These are phyloP conservation scores for Penicillium oxalicum DNA, from an alignment of 2,329 filamentous ascomycete species.

Conservation along the genomic window DNA sequence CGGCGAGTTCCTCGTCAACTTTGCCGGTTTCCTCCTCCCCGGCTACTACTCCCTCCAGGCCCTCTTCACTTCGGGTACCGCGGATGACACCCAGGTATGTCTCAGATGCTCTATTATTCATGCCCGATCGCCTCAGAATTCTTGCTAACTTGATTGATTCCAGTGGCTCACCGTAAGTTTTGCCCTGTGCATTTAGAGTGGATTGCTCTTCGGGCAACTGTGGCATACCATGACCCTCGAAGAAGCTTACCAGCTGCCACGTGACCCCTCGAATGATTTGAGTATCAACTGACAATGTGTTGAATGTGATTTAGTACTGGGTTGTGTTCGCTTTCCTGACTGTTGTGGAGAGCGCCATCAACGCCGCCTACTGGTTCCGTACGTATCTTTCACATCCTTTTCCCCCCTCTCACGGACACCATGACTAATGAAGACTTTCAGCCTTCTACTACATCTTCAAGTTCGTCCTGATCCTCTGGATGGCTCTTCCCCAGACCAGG, in stretches of 20 bases:
- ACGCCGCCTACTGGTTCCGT: slow-evolving; percentile 65
- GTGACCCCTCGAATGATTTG: slow-evolving; percentile 16
- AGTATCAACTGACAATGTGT: background rate
- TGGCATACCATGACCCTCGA: slow-evolving; percentile 7
- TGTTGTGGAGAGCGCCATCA: slow-evolving; percentile 61
- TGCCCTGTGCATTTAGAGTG: slow-evolving; percentile 10
- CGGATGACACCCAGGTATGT: slow-evolving; percentile 60
- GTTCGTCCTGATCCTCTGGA: slow-evolving; percentile 95
- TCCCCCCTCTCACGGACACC: too few relatives aligned
- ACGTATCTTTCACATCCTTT: slow-evolving; percentile 22
- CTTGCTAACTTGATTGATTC: slow-evolving; percentile 16
- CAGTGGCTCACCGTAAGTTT: slow-evolving; percentile 56
- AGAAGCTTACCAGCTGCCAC: slow-evolving; percentile 17
- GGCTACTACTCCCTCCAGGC: slow-evolving; percentile 62
- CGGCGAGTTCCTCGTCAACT: slow-evolving; percentile 62
- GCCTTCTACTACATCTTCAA: slow-evolving; percentile 99
- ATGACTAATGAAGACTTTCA: slow-evolving; percentile 12
- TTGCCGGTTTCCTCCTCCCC: slow-evolving; percentile 59
- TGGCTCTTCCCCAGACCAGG: slow-evolving; percentile 90
- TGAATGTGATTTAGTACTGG: slow-evolving; percentile 51
- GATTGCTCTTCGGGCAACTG: slow-evolving; percentile 3
- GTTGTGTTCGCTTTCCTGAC: slow-evolving; percentile 61
- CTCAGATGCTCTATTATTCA: background rate
- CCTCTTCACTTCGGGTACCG: slow-evolving; percentile 54
- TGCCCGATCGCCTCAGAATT: background rate